Evolutionary conservation across 2,329 filamentous ascomycete species (phyloP), one percentile per base, ranked within the genome.

Genomic region (Dactylella cylindrospora): DNA sequence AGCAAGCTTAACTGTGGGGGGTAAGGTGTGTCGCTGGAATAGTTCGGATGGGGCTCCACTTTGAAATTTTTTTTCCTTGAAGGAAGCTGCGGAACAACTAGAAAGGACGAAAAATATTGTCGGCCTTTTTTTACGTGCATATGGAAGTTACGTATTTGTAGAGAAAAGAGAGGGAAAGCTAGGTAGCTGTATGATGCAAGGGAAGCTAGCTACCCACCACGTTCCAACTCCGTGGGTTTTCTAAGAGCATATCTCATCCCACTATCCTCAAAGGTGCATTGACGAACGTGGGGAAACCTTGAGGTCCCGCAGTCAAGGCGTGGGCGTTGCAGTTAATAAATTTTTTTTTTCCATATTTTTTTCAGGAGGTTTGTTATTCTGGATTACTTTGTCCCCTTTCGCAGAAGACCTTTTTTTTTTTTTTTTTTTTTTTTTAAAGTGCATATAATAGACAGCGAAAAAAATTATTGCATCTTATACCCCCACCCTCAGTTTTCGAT

Each of bases 271-370:
- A 23, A 54, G 29, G 44, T 57, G 52, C 52, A 49, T 49, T 40
- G 44, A 57, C 15, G 44, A 54, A 62, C 57, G 50, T 62, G 57
- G 57, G 57, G 57, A 62, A 51, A 54, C 57, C 57, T 62, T 54
- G 57, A 62, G 49, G 36, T 50, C 31, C 44, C 43, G 49, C 49
- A 54, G 25, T 23, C 49, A 40, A 17, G 36, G 26, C 26, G 49
- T 62, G 57, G 49, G 38, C 23, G 26, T 25, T 26, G 25, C 19
- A 41, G 17, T 40, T 5, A n/a, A n/a, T n/a, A n/a, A n/a, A n/a
- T 17, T 52, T 44, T 47, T 40, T 35, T 31, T 35, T 19, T 44
- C 15, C 44, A n/a, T 20, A 9, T 22, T 23, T 23, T n/a, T 12
- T 17, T 23, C n/a, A n/a, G n/a, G n/a, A n/a, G n/a, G n/a, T n/a